A percentile compares a stretch with the other conserved stretches of the same genome.
Conservation (phyloP, 1,284 basidiomycete species). For the Coriolopsis trogii region DNA sequence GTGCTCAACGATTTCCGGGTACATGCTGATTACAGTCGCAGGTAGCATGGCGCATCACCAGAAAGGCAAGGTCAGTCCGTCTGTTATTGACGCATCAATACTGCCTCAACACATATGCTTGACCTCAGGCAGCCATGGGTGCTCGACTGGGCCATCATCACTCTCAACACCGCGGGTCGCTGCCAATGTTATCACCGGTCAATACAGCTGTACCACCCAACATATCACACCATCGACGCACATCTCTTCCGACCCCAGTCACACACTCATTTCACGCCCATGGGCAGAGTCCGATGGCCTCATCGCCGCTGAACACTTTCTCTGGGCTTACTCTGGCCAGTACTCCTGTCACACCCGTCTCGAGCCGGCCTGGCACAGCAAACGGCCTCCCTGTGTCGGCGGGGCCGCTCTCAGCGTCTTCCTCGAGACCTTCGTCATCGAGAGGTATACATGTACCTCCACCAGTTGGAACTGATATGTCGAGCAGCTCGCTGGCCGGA, state of each 20-base stretch:
- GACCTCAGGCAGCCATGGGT: too few species aligned
- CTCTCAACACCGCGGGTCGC: conserved; percentile 2
- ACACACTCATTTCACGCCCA: background rate
- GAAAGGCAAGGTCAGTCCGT: too few species aligned
- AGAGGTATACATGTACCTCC: conserved; percentile 4
- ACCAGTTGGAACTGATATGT: background rate
- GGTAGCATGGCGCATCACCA: too few species aligned
- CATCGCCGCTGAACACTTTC: conserved; percentile 14
- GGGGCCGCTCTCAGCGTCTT: background rate
- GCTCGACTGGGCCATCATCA: too few species aligned
- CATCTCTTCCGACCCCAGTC: conserved; percentile 11
- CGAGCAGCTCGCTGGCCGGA: conserved; percentile 17
- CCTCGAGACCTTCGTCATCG: background rate
- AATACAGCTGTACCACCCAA: conserved; percentile 2
- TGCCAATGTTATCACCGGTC: conserved; percentile 3
- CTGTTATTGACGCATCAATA: too few species aligned
- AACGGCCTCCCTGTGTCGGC: background rate
- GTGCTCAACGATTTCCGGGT: too few species aligned
- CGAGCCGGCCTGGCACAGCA: conserved; percentile 12
- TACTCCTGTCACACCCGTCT: conserved; percentile 9
- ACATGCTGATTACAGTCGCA: too few species aligned
- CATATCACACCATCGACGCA: conserved; percentile 10
- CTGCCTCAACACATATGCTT: too few species aligned
- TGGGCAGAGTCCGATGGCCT: conserved; percentile 6
- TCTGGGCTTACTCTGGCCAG: conserved; percentile 10